Evolutionary conservation across 345 rosid genomes (phyloP), one percentile per base, ranked within the genome.

Genomic region (Aurinia saxatilis): DNA sequence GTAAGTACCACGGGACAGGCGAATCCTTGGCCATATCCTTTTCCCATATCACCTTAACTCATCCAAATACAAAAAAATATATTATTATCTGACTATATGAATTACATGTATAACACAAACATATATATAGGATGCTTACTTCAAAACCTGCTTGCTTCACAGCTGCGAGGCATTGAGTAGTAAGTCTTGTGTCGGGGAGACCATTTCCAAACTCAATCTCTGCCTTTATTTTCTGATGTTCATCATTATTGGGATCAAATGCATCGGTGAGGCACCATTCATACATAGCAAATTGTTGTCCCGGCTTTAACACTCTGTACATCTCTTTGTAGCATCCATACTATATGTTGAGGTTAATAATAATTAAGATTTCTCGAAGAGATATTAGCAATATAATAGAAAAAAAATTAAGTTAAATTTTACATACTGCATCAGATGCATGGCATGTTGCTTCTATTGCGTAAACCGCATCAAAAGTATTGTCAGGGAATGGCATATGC

Each of bases 381-480:
- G n/a, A n/a, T n/a, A n/a, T n/a, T n/a, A n/a, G n/a, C n/a, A n/a
- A n/a, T n/a, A n/a, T 30, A 23, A 5, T 45, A 30, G 38, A 40
- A 65, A 68, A 29, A 50, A 65, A 37, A 37, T 19, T 35, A 29
- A 40, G 34, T 39, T 35, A n/a, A 66, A 56, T 37, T 63, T 53
- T 58, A 70, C 88, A 34, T 88, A 95, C 98, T 14, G 91, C 96
- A 90, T 95, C 96, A 27, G 99, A 98, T 54, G 98, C 99, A 47
- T 95, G 98, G 80, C 99, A 90, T 17, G 98, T 95, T 63, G 99
- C 99, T 82, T 95, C 98, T 31, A 95, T 90, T 41, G 98, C 99
- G 79, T 88, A 95, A 6, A 84, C 81, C 27, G 98, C 99, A 64
- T 95, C 99, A 45, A 80, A 95, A 65, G 71, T 83, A 69, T 80